phyloP scores from a whole-genome alignment of 2,329 filamentous ascomycete species.

The Diaporthe vexans region DNA sequence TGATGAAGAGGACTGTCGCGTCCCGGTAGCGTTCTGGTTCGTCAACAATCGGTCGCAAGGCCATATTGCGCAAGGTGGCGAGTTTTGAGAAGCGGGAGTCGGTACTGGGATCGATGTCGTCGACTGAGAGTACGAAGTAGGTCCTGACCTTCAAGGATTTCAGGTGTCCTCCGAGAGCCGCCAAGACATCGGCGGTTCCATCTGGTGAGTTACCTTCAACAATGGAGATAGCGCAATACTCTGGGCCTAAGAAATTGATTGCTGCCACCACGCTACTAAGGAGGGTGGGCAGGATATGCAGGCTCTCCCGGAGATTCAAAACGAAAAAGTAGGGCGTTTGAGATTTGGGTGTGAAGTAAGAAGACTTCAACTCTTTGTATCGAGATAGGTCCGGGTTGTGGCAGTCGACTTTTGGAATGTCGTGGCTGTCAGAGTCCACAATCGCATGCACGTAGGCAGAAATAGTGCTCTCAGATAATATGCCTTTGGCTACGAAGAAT shows the following conservation, averaged over 20 bases:
- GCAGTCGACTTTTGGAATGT: neutral
- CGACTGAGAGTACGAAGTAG: conserved; percentile 57
- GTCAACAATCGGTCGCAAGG: too few relatives aligned
- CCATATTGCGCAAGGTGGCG: too few relatives aligned
- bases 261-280: conserved; percentile 63
- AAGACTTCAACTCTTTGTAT: neutral
- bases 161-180: conserved; percentile 49
- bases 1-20: too few relatives aligned
- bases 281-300: conserved; percentile 52
- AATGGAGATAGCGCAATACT: conserved; percentile 66
- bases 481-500: neutral
- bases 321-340: conserved; percentile 53
- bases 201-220: conserved; percentile 69
- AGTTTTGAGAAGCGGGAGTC: too few relatives aligned
- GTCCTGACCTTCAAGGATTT: conserved; percentile 49
- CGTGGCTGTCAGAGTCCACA: neutral
- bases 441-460: neutral
- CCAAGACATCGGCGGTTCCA: conserved; percentile 59
- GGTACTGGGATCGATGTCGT: conserved; percentile 49
- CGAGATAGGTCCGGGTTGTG: neutral
- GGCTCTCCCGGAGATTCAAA: conserved; percentile 53
- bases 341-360: neutral
- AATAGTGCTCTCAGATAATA: neutral
- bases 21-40: too few relatives aligned
- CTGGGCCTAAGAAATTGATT: conserved; percentile 63